Evolutionary conservation across 148 eudicot species (phyloP).

Genomic region (Rhododendron griersonianum): DNA sequence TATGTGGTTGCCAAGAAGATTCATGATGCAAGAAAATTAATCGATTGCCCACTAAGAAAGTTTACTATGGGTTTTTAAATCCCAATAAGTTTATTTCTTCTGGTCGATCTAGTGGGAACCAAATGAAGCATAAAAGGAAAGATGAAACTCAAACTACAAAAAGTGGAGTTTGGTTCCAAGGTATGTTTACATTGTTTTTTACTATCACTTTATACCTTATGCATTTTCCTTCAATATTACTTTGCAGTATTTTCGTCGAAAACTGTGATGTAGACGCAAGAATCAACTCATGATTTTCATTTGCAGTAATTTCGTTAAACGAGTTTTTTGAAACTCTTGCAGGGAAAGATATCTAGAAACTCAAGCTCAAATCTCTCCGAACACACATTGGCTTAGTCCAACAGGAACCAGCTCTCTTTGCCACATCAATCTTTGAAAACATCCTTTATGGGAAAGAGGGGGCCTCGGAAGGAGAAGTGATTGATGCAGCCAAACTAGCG

Average conservation of each 20-base stretch:
- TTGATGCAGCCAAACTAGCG: conserved; percentile 84
- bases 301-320: neutral
- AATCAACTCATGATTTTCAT: neutral
- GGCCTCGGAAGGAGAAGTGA: conserved; percentile 69
- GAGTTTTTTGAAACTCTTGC: neutral
- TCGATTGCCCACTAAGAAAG: neutral
- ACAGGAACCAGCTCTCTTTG: conserved; percentile 96
- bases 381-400: conserved; percentile 88
- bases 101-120: neutral
- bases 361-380: conserved; percentile 80
- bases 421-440: conserved; percentile 83
- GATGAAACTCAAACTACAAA: neutral
- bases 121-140: neutral
- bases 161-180: neutral
- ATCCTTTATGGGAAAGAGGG: conserved; percentile 90
- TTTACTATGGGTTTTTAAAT: neutral
- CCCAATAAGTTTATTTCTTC: neutral
- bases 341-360: conserved; percentile 81
- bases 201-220: too few relatives aligned
- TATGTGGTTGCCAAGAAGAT: too few relatives aligned
- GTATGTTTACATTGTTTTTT: neutral
- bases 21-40: too few relatives aligned
- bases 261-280: neutral
- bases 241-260: neutral
- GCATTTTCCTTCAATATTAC: neutral